A percentile compares a stretch with the other conserved stretches of the same genome.
These are phyloP conservation scores for Trebouxia sp. DNA, from an alignment of 139 green algal genomes.

Conservation along the genomic window DNA sequence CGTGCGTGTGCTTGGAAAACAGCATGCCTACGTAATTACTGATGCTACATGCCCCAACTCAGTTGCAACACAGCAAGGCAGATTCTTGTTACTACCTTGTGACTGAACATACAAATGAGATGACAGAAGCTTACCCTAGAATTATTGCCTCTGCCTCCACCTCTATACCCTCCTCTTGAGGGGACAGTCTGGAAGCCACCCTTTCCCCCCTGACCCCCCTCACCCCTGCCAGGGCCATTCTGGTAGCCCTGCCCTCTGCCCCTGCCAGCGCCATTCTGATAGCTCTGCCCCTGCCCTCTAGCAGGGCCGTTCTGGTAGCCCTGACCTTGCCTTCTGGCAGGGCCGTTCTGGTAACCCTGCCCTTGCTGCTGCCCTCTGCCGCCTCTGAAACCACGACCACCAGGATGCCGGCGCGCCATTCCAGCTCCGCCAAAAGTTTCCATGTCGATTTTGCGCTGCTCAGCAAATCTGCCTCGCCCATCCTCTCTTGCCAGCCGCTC, in stretches of 20 bases:
- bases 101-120: too few species aligned
- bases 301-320: conserved; percentile 5
- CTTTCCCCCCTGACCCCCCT: not conserved
- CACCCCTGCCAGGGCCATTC: not conserved
- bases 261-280: conserved; percentile 7
- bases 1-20: too few species aligned
- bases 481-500: conserved; percentile 21
- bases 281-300: not conserved
- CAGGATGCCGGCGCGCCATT: conserved; percentile 42
- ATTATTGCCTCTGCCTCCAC: not conserved
- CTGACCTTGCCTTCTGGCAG: not conserved
- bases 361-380: conserved; percentile 12
- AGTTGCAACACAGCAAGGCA: too few species aligned
- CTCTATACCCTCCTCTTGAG: not conserved
- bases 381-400: conserved; percentile 35
- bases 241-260: not conserved
- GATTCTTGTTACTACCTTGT: too few species aligned
- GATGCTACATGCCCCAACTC: too few species aligned
- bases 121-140: not conserved
- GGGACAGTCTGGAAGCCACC: conserved; percentile 16
- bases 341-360: not conserved
- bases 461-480: conserved; percentile 50
- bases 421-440: conserved; percentile 85
- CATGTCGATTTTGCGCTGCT: conserved; percentile 77
- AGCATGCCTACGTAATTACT: too few species aligned